Evolutionary conservation across 1,284 basidiomycete genomes (phyloP).

Genomic region (Boletus smithii): DNA sequence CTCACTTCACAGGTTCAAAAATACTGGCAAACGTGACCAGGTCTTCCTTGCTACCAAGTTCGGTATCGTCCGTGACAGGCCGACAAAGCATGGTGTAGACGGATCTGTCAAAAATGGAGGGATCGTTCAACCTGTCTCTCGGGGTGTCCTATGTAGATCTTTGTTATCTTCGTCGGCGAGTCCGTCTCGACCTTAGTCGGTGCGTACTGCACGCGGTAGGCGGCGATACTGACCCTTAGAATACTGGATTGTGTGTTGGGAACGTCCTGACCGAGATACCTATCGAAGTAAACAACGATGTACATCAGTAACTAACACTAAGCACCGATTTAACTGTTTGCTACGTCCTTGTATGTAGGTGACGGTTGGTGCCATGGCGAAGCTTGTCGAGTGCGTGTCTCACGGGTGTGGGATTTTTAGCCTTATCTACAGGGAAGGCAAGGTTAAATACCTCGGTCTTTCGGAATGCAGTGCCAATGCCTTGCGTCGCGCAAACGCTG

Average conservation of each 20-base stretch:
- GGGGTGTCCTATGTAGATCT: slow-evolving; percentile 34
- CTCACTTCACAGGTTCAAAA: slow-evolving; percentile 32
- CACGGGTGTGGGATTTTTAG: background rate
- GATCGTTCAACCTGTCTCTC: slow-evolving; percentile 29
- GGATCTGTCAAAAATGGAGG: slow-evolving; percentile 23
- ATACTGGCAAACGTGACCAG: slow-evolving; percentile 37
- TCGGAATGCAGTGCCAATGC: slow-evolving; percentile 45
- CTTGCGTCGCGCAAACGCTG: slow-evolving; percentile 42
- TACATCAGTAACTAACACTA: background rate
- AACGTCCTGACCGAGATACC: slow-evolving; percentile 14
- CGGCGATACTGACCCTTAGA: too few species aligned
- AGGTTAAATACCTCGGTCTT: slow-evolving; percentile 43
- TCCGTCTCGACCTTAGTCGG: slow-evolving; percentile 10
- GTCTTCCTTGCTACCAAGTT: slow-evolving; percentile 50
- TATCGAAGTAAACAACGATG: slow-evolving; percentile 15
- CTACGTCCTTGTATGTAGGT: slow-evolving; percentile 24
- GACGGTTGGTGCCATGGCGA: slow-evolving; percentile 34
- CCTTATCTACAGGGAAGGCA: slow-evolving; percentile 32
- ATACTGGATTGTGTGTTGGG: too few species aligned
- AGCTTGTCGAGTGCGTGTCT: slow-evolving; percentile 36
- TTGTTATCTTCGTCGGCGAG: slow-evolving; percentile 32
- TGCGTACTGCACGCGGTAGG: too few species aligned
- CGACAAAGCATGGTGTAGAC: slow-evolving; percentile 16
- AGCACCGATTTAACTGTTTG: too few species aligned
- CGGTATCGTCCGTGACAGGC: slow-evolving; percentile 24